Base-by-base conservation (phyloP, 2,329 filamentous ascomycete genomes). In the Chrysoporthe cubensis region DNA sequence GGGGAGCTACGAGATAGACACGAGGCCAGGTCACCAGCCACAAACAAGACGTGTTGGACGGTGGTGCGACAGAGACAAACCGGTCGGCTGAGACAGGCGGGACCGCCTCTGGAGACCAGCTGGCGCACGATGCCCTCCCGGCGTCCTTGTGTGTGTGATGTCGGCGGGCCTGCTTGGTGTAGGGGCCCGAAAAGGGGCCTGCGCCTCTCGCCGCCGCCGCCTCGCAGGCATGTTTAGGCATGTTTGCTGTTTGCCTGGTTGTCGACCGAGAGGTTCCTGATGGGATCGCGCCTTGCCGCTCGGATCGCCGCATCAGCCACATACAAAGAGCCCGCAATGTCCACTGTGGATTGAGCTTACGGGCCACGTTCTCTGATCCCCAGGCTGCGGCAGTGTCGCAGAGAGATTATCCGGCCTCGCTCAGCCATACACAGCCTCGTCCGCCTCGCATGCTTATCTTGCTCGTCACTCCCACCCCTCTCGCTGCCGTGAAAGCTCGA, bases 341-440 rank as follows among this genome's bases (percentile, higher is more conserved):
- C 54, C 54, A n/a, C 14, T 57, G 54, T 11, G 54, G 54, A 40
- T 40, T 11, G 34, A n/a, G 54, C 54, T 9, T 32, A 57, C 18
- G 16, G 32, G 34, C 32, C 54, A 40, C 34, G 34, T 40, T 34
- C 21, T n/a, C 40, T 60, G 57, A 32, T 60, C 9, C 26, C 16
- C 43, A 62, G 43, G 59, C 54, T 42, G 54, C 54, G 9, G 26
- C 46, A 50, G 14, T 14, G 14, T 58, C 26, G 40, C 14, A 58
- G 14, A 42, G 32, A 58, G 14, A 18, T 32, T 54, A 11, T 26
- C 16, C 18, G 32, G 16, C 21, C 18, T 52, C 34, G 34, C n/a
- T 46, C 54, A 46, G 54, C 26, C 62, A 16, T 65, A 50, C 63
- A 65, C 63, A 65, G 63, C 63, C 63, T 65, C 63, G 63, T 59